A percentile compares a stretch with the other conserved stretches of the same genome.
Evolutionary conservation across 148 eudicot genomes (phyloP).

Genomic region (Heliosperma pusillum): DNA sequence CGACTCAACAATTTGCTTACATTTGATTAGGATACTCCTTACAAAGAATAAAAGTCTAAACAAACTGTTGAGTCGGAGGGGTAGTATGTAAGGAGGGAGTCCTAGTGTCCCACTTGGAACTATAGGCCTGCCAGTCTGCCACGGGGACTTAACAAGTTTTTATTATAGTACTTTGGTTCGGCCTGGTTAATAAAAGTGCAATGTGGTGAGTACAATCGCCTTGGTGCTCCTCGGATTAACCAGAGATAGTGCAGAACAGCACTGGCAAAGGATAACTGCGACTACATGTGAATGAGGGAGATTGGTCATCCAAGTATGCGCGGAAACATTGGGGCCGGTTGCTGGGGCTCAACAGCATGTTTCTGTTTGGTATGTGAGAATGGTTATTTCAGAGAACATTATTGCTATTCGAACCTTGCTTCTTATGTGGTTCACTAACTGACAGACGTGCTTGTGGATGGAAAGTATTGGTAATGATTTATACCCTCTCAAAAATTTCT

Average conservation of each 20-base stretch:
- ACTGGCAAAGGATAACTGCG: background rate
- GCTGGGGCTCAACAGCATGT: background rate
- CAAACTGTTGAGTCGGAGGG: too few relatives aligned
- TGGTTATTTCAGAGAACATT: constrained; percentile 21
- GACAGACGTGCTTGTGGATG: constrained; percentile 14
- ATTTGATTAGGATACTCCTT: too few relatives aligned
- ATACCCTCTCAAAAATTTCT: background rate
- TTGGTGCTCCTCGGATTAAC: background rate
- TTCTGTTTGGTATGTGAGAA: constrained; percentile 21
- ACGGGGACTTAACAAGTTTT: too few relatives aligned
- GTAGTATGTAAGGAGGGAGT: too few relatives aligned
- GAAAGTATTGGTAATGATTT: background rate
- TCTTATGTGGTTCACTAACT: constrained; percentile 26
- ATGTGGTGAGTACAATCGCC: background rate
- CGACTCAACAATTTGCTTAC: too few relatives aligned
- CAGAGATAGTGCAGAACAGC: background rate
- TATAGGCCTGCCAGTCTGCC: too few relatives aligned
- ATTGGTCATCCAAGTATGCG: background rate
- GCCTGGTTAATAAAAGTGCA: too few relatives aligned
- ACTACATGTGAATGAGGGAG: background rate
- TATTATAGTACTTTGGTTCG: background rate
- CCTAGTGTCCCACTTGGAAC: too few relatives aligned
- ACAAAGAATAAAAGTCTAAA: too few relatives aligned
- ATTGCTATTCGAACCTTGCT: constrained; percentile 24
- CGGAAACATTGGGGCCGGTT: background rate